These are phyloP conservation scores for Clonostachys sp. DNA, from an alignment of 2,329 filamentous ascomycete genomes.

Conservation along the genomic window DNA sequence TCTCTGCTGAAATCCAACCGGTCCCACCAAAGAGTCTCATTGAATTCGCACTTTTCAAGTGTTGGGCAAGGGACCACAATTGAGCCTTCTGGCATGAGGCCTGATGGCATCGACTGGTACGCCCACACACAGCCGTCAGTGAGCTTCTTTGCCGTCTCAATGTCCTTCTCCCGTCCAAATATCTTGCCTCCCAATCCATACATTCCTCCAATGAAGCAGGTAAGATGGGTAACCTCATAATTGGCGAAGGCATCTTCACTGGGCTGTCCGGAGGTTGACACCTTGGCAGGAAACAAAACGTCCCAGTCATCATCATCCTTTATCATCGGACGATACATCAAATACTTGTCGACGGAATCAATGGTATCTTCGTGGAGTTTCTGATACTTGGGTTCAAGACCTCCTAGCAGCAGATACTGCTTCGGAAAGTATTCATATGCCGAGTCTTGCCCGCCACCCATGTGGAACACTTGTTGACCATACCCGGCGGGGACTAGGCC, in stretches of 20 bases:
- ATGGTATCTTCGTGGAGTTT: conserved; percentile 67
- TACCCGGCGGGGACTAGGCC: conserved; percentile 46
- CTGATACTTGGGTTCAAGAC: conserved; percentile 66
- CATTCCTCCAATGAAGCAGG: conserved; percentile 69
- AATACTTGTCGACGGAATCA: conserved; percentile 63
- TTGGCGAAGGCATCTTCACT: conserved; percentile 35
- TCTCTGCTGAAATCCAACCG: conserved; percentile 39
- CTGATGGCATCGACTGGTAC: conserved; percentile 53
- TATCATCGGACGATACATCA: conserved; percentile 76
- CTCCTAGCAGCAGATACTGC: conserved; percentile 69
- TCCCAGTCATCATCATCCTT: conserved; percentile 54
- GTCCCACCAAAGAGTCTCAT: conserved; percentile 41
- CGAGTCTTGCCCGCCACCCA: conserved; percentile 66
- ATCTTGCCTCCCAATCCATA: conserved; percentile 61
- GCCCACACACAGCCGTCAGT: conserved; percentile 68
- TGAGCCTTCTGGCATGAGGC: conserved; percentile 60
- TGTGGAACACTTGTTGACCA: conserved; percentile 44
- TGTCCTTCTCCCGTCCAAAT: conserved; percentile 51
- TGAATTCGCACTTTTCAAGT: conserved; percentile 44
- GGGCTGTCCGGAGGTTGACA: conserved; percentile 33
- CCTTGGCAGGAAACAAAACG: conserved; percentile 68
- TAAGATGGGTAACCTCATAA: conserved; percentile 60
- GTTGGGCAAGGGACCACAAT: conserved; percentile 39
- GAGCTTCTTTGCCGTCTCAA: conserved; percentile 60
- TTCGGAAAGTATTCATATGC: conserved; percentile 69